phyloP scores from a whole-genome alignment of 2,329 filamentous ascomycete species.

The Didymella lethalis region DNA sequence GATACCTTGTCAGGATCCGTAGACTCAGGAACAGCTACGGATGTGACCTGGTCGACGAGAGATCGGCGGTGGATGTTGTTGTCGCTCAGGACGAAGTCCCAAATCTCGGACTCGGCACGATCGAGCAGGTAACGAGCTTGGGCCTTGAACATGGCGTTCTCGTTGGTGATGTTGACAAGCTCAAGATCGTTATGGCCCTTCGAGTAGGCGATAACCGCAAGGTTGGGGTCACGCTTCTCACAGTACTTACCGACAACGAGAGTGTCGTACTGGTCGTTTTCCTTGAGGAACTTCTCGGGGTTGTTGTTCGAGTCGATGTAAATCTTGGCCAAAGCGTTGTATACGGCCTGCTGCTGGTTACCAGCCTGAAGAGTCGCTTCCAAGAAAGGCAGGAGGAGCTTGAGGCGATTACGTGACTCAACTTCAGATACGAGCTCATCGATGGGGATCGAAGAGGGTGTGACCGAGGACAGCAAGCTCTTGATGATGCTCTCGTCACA shows the following conservation, averaged over 20 bases:
- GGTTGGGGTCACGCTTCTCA: constrained; percentile 95
- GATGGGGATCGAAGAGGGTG: constrained; percentile 85
- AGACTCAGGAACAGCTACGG: constrained; percentile 78
- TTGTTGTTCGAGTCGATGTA: constrained; percentile 99
- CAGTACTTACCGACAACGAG: constrained; percentile 95
- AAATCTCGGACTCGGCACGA: constrained; percentile 87
- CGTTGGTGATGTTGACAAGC: constrained; percentile 96
- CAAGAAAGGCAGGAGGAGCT: constrained; percentile 94
- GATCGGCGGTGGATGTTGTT: constrained; percentile 96
- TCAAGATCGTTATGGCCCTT: constrained; percentile 98
- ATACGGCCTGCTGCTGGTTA: constrained; percentile 95
- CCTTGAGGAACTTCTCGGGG: constrained; percentile 95
- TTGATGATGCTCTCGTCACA: constrained; percentile 98
- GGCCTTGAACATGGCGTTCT: constrained; percentile 99
- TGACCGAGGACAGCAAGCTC: constrained; percentile 83
- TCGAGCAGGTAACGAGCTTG: constrained; percentile 95
- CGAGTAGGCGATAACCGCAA: constrained; percentile 92
- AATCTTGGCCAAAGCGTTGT: constrained; percentile 97
- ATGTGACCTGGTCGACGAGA: constrained; percentile 93
- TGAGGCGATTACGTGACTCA: constrained; percentile 93
- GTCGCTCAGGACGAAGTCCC: constrained; percentile 91
- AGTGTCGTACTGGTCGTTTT: constrained; percentile 96
- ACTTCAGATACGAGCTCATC: constrained; percentile 94
- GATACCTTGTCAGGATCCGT: constrained; percentile 94
- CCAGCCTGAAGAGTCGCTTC: constrained; percentile 88